Evolutionary conservation across 441 rosid species (phyloP), one percentile per base, ranked within the genome.

Genomic region (Isatis lusitanica): DNA sequence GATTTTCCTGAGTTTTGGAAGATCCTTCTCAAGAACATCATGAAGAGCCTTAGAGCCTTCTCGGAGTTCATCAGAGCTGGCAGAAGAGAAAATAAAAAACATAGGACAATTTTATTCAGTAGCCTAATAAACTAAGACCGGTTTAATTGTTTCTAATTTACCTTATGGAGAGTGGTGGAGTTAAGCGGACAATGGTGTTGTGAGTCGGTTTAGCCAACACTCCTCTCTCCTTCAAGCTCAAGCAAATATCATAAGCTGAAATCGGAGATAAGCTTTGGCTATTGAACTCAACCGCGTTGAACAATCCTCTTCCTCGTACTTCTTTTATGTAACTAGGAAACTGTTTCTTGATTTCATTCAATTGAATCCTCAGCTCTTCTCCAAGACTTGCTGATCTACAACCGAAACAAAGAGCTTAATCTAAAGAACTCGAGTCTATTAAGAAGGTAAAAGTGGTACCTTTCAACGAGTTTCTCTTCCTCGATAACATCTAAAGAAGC

Each of bases 91-190:
- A 40, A 21, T 61, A 26, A 46, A 36, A 21, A 26, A 46, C 30
- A 6, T 8, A 17, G 1, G 1, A 36, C 18, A 30, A 16, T 4
- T 43, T 43, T 5, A 21, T 18, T 50, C 15, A 58, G 53, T 3
- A 5, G 18, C 47, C 17, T 3, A n/a, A 4, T 5, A 62, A 69
- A 63, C 21, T 39, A 62, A 21, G 10, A 72, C 66, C 57, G 51
- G 60, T 52, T 60, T 6, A 17, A 18, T 7, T 76, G 63, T 47
- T 57, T 43, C 3, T 2, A 4, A 12, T 30, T 74, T 81, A 92
- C 99, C 98, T 94, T 50, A 94, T 86, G 71, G 88, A 82, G 61
- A 94, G 96, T 21, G 98, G 98, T 61, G 99, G 98, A 66, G 98
- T 92, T 80, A 94, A 82, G 72, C 98, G 88, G 63, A 94, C 96